Evolutionary conservation across 2,329 filamentous ascomycete genomes (phyloP).

Genomic region (Aspergillus fructus): DNA sequence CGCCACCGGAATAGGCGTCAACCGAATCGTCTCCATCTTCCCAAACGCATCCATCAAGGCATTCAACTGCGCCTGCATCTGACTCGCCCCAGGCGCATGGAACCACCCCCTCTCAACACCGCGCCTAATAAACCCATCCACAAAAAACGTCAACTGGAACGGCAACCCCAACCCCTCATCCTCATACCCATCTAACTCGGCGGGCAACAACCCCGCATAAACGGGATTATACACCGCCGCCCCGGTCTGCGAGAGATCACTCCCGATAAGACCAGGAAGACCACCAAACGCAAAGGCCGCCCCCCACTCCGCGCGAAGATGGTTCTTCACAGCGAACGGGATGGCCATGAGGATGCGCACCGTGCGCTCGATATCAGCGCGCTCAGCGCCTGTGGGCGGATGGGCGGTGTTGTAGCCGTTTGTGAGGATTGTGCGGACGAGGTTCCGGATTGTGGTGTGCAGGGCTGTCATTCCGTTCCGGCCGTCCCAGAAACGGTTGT

Average conservation of each 20-base stretch:
- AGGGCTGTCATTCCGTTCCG: constrained; percentile 57
- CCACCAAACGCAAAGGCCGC: constrained; percentile 33
- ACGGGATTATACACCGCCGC: constrained; percentile 43
- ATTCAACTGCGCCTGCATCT: constrained; percentile 60
- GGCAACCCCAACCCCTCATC: constrained; percentile 60
- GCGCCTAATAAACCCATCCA: constrained; percentile 61
- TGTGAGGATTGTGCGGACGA: constrained; percentile 57
- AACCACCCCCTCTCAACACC: constrained; percentile 59
- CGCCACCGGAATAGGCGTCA: constrained; percentile 64
- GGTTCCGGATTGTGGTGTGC: constrained; percentile 59
- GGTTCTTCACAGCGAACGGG: constrained; percentile 64
- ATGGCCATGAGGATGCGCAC: constrained; percentile 61
- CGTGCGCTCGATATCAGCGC: constrained; percentile 58
- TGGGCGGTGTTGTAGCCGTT: constrained; percentile 41
- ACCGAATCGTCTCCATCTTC: constrained; percentile 63
- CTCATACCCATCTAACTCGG: constrained; percentile 54
- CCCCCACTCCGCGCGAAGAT: constrained; percentile 63
- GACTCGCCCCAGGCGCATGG: constrained; percentile 57
- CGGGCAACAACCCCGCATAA: constrained; percentile 52
- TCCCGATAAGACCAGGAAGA: constrained; percentile 23
- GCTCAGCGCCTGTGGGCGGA: constrained; percentile 44
- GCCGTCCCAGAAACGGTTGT: constrained; percentile 65
- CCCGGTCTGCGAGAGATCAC: constrained; percentile 30
- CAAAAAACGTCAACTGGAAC: constrained; percentile 59
- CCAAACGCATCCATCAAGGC: constrained; percentile 59